Percentiles rank a stretch among this genome's conserved stretches.
Conservation (phyloP, 345 rosid genomes). For the Microcos paniculata region DNA sequence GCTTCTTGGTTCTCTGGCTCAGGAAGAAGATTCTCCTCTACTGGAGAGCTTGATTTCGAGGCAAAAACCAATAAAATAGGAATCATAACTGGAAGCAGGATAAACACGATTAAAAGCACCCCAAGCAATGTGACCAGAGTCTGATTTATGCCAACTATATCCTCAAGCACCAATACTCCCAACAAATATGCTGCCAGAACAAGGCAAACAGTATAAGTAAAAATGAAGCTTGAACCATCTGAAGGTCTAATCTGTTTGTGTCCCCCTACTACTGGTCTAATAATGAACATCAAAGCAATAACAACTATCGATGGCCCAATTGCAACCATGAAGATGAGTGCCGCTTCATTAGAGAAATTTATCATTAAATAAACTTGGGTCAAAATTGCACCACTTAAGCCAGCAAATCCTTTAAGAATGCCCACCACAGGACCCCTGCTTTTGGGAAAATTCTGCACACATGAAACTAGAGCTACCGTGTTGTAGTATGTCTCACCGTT, state of each 20-base stretch:
- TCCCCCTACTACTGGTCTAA: conserved; percentile 72
- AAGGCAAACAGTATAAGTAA: conserved; percentile 58
- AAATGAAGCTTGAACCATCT: conserved; percentile 47
- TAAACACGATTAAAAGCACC: conserved; percentile 43
- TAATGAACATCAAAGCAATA: conserved; percentile 55
- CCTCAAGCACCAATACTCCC: conserved; percentile 66
- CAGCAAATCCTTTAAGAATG: conserved; percentile 85
- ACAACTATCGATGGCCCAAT: conserved; percentile 69
- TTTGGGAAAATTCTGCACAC: conserved; percentile 84
- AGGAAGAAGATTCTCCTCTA: conserved; percentile 36
- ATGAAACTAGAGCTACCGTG: conserved; percentile 75
- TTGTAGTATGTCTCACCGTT: conserved; percentile 92
- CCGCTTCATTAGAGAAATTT: conserved; percentile 53
- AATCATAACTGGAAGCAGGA: conserved; percentile 56
- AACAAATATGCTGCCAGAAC: conserved; percentile 64
- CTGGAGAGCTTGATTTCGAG: conserved; percentile 12
- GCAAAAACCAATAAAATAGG: conserved; percentile 47
- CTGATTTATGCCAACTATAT: conserved; percentile 51
- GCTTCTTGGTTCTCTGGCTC: conserved; percentile 30
- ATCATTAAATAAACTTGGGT: conserved; percentile 71
- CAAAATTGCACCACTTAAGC: conserved; percentile 88
- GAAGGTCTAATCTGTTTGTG: conserved; percentile 48
- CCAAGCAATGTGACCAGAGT: conserved; percentile 38
- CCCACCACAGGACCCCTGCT: conserved; percentile 85
- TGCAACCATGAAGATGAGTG: conserved; percentile 73